Evolutionary conservation across 2,329 filamentous ascomycete genomes (phyloP), one percentile per base, ranked within the genome.

Genomic region (Didymella exigua): DNA sequence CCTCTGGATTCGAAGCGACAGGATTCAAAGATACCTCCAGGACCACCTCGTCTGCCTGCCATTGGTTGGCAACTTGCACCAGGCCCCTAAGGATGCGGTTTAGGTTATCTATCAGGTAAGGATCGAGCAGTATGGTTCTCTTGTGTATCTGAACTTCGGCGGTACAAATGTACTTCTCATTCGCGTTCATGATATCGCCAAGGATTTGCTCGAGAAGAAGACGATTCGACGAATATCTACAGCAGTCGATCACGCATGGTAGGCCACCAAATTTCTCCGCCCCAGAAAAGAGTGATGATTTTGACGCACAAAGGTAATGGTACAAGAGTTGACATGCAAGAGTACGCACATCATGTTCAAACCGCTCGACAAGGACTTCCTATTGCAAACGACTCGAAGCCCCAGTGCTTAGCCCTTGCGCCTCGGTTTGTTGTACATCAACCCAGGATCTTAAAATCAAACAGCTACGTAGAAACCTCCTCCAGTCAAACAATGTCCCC

Each of bases 201-300:
- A 77, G 21, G 81, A 83, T 14, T 66, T 84, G 10, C 77, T 84
- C 14, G 79, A 82, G 48, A 82, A 81, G 63, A 76, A 78, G 34
- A 78, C 78, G 0, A 77, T 76, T 14, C 78, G 34, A 78, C 78
- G 0, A 77, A 76, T 14, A 77, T 80, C 49, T 83, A 83, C 63
- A 77, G 78, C 5, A 79, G 78, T 42, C 40, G 55, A 14, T 53
- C 55, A 11, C 75, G 77, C 23, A 79, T 82, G 77, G 72, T 82
- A 5, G 30, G 43, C 31, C 24, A 26, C 7, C n/a, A n/a, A 0
- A 33, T 31, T n/a, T 24, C 14, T 23, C 10, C 10, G 1, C 2
- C 4, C 16, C 14, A 31, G 14, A 2, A 24, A n/a, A 30, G 2
- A 19, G n/a, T 5, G 3, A 10, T 7, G 19, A 19, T 11, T 5